Conservation (phyloP, 805 yeast genomes). For the Candida sanyiensis region DNA sequence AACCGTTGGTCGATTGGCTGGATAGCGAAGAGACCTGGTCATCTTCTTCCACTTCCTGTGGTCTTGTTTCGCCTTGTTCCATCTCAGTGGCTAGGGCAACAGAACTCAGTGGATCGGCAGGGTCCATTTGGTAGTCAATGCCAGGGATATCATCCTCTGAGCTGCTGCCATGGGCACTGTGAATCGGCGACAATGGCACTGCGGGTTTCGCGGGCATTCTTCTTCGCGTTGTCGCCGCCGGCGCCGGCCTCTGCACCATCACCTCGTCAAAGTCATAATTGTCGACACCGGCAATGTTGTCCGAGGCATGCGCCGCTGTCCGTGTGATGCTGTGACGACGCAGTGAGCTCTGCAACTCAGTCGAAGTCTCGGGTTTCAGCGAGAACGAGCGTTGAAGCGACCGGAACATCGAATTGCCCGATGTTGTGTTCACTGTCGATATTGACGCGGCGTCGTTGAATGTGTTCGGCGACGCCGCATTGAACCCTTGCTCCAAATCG, state of each 20-base stretch:
- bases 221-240: conserved; percentile 1
- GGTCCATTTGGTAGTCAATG: neutral
- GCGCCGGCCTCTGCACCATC: conserved; percentile 12
- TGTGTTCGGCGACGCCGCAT: conserved; percentile 13
- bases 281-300: conserved; percentile 43
- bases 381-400: conserved; percentile 20
- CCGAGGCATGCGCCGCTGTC: conserved; percentile 38
- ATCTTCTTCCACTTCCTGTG: too few relatives aligned
- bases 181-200: conserved; percentile 5
- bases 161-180: conserved; percentile 7
- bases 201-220: neutral
- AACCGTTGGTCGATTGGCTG: too few relatives aligned
- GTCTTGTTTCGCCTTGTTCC: too few relatives aligned
- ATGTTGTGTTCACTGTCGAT: conserved; percentile 3
- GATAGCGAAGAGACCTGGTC: too few relatives aligned
- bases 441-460: neutral
- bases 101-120: too few relatives aligned
- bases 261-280: conserved; percentile 20
- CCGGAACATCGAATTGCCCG: neutral
- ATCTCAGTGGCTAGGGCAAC: too few relatives aligned
- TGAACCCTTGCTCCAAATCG: conserved; percentile 18
- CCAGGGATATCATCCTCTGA: conserved; percentile 1
- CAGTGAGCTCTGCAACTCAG: conserved; percentile 30
- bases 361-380: conserved; percentile 20
- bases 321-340: conserved; percentile 35